Evolutionary conservation across 139 green algal genomes (phyloP), one percentile per base, ranked within the genome.

Genomic region (Micractinium sp.): DNA sequence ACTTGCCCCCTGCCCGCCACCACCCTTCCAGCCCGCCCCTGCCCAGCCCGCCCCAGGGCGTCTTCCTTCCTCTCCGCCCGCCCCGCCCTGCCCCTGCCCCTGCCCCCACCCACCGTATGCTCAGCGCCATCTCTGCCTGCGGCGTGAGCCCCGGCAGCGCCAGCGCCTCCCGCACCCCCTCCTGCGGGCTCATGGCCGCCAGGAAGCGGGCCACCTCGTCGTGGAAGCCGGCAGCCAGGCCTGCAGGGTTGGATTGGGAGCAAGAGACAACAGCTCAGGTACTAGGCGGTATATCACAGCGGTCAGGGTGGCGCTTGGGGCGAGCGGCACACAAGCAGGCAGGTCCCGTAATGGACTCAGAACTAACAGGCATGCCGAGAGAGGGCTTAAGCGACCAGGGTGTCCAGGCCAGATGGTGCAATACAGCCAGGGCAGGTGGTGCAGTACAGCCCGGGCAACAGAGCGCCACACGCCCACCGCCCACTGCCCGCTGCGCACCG

Each of bases 131-230:
- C 79, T 95, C 93, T 1, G 63, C 80, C 2, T 81, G 39, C 36
- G 93, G 92, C 1, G 86, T 88, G 14, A 95, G 92, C 16, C 93
- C 93, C 0, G 85, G 83, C 81, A 95, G 89, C 61, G 60, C 39
- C 74, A 91, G 83, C 5, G 93, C 93, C 33, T 94, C 86, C 0
- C 75, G 61, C 63, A 91, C 82, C 0, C 89, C 93, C 35, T 89
- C 81, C 35, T 76, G 69, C 4, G 89, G 84, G 39, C 66, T 77
- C 81, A 94, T 93, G 66, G 93, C 93, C 38, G 90, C 89, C 78
- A 95, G 78, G 87, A 93, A 95, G 25, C 79, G 86, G 38, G 89
- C 93, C 23, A 92, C 75, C 39, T 92, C 84, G 81, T 95, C 93
- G 47, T 95, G 93, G n/a, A 95, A 82, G 35, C 73, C 87, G 82